phyloP scores from a whole-genome alignment of 805 yeast species.

The Teunomyces pallodes region DNA sequence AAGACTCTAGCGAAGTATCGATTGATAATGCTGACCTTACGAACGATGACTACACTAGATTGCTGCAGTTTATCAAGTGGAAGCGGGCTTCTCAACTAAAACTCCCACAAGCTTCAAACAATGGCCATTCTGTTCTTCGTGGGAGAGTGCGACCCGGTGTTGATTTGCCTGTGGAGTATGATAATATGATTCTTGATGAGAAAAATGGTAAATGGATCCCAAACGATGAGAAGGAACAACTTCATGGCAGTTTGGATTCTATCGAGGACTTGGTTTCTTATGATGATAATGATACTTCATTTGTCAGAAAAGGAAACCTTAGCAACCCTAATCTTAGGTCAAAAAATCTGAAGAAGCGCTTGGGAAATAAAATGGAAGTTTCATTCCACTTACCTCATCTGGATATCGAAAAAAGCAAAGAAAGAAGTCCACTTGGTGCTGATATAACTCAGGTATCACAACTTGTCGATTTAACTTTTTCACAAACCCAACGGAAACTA shows the following conservation, averaged over 20 bases:
- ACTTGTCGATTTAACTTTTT: constrained; percentile 44
- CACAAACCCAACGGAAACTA: constrained; percentile 43
- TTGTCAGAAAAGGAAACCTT: constrained; percentile 3
- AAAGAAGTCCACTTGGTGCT: constrained; percentile 13
- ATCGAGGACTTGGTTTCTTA: constrained; percentile 34
- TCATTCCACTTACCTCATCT: constrained; percentile 39
- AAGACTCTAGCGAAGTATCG: constrained; percentile 10
- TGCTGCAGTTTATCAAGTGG: constrained; percentile 31
- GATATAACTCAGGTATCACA: constrained; percentile 45
- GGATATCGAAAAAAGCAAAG: constrained; percentile 11
- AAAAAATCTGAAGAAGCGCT: constrained; percentile 6
- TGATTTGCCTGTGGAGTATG: constrained; percentile 33
- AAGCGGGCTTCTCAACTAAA: constrained; percentile 37
- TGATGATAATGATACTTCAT: constrained; percentile 8
- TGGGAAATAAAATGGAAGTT: constrained; percentile 30
- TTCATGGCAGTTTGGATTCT: constrained; percentile 31
- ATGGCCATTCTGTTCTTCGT: constrained; percentile 10
- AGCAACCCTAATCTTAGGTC: background rate
- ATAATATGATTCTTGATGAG: constrained; percentile 23
- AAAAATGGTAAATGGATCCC: constrained; percentile 21
- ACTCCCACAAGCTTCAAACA: constrained; percentile 11
- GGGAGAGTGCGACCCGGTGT: constrained; percentile 37
- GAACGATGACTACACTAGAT: constrained; percentile 13
- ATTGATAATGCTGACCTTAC: constrained; percentile 23
- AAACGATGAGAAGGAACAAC: constrained; percentile 20